Base-by-base conservation (phyloP, 768 basidiomycete species). In the Leccinum ochraceum region DNA sequence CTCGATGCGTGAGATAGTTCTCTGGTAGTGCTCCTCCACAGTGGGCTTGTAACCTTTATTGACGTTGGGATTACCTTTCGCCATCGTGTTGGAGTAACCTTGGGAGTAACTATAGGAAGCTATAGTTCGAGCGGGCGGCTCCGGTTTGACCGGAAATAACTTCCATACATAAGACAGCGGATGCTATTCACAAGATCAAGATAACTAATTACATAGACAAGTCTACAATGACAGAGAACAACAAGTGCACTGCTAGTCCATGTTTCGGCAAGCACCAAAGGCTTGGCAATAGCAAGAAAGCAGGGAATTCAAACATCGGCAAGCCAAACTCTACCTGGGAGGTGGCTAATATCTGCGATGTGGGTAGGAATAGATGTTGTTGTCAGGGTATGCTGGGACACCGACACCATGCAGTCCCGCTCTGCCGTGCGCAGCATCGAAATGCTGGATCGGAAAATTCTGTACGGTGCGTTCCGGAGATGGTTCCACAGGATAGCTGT, bases 1-100 rank as follows among this genome's bases (percentile, higher is more conserved):
- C 55, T 83, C 73, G 24, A 94, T 79, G 22, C 92, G 85, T 6
- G 84, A 79, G n/a, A 82, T 71, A 14, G 92, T 90, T 50, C 79
- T 79, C 63, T 82, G 78, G 67, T 84, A 78, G 63, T 84, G 80
- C 28, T 87, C 85, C 54, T 85, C 81, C n/a, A 72, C 8, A 16
- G 62, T 65, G 28, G 66, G 58, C 32, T 63, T 62, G 60, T 9
- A 54, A 42, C 59, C 69, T 37, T 54, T 53, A 28, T 49, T 34
- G 11, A 48, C 30, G 7, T 54, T 46, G 0, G 69, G 56, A 53
- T 32, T 63, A 24, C 37, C 60, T 39, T 67, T 68, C 9, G 63
- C 30, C 70, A 69, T 72, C 34, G 49, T 24, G 16, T 26, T 50
- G 24, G 16, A 22, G 24, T 34, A 34, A 34, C 34, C 11, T 13